Percentiles rank a stretch among this genome's conserved stretches.
These are phyloP conservation scores for Pichia kluyveri DNA, from an alignment of 805 yeast genomes.

Conservation along the genomic window DNA sequence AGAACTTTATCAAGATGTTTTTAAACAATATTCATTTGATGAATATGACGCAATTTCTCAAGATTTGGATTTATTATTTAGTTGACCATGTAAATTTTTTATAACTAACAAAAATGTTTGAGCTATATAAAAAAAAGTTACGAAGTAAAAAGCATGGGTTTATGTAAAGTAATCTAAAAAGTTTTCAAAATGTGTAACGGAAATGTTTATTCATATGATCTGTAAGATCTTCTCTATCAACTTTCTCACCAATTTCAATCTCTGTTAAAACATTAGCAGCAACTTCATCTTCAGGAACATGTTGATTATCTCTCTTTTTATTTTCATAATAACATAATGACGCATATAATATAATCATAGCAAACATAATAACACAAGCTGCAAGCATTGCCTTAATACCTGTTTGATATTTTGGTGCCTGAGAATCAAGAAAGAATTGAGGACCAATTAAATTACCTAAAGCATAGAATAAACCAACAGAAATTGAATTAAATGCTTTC, in stretches of 20 bases:
- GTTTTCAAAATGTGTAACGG: slow-evolving; percentile 32
- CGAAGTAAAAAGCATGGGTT: not conserved
- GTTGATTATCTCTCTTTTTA: slow-evolving; percentile 29
- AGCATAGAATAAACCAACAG: slow-evolving; percentile 36
- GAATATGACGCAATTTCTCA: slow-evolving; percentile 6
- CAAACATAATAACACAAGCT: slow-evolving; percentile 17
- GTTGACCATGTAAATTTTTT: not conserved
- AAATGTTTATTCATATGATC: slow-evolving; percentile 50
- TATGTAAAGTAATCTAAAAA: too few relatives aligned
- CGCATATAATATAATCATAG: slow-evolving; percentile 14
- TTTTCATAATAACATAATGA: slow-evolving; percentile 32
- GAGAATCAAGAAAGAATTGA: slow-evolving; percentile 43
- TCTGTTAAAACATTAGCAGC: not conserved
- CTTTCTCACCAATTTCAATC: slow-evolving; percentile 3
- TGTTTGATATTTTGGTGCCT: slow-evolving; percentile 45
- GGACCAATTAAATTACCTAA: slow-evolving; percentile 57
- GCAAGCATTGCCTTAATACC: slow-evolving; percentile 42
- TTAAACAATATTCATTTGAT: slow-evolving; percentile 15
- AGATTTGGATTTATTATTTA: not conserved
- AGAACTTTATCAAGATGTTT: slow-evolving; percentile 17
- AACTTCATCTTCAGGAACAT: not conserved
- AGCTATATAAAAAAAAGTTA: too few relatives aligned
- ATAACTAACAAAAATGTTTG: too few relatives aligned
- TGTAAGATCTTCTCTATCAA: slow-evolving; percentile 35
- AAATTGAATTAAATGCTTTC: slow-evolving; percentile 28